Evolutionary conservation across 352 stramenopile species (phyloP).

Genomic region (Peronosclerospora sorghi): DNA sequence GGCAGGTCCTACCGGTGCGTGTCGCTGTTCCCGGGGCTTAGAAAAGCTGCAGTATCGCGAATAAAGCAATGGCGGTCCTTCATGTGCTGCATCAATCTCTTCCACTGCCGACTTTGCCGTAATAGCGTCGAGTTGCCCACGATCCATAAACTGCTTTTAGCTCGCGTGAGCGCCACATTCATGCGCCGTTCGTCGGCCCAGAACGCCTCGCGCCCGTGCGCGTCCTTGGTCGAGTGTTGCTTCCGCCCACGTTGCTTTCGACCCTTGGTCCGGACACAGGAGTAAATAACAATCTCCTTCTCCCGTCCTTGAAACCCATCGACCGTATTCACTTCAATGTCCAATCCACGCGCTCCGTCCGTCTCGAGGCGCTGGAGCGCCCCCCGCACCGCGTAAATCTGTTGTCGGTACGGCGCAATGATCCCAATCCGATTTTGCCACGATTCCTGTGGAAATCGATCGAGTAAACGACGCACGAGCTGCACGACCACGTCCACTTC

Average conservation of each 20-base stretch:
- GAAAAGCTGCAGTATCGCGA: conserved; percentile 13
- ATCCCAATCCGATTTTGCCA: conserved; percentile 91
- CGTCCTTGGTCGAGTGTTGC: conserved; percentile 4
- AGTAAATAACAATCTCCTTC: conserved; percentile 97
- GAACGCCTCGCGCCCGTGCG: conserved; percentile 71
- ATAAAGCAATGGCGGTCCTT: conserved; percentile 46
- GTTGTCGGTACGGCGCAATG: conserved; percentile 98
- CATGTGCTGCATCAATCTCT: conserved; percentile 49
- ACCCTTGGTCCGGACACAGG: conserved; percentile 91
- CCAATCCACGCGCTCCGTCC: conserved; percentile 31
- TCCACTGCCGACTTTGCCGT: conserved; percentile 56
- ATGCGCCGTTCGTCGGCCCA: conserved; percentile 95
- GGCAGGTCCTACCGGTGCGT: too few relatives aligned
- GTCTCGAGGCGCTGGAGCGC: conserved; percentile 54
- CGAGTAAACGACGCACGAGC: conserved; percentile 86
- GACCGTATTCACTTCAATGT: conserved; percentile 89
- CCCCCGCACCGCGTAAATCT: conserved; percentile 86
- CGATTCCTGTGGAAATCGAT: conserved; percentile 55
- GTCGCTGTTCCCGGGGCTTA: too few relatives aligned
- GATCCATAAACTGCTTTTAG: conserved; percentile 90
- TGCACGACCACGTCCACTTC: conserved; percentile 75
- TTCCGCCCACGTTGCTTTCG: conserved; percentile 18
- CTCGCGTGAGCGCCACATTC: conserved; percentile 97
- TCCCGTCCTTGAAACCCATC: conserved; percentile 97
- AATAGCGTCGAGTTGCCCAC: conserved; percentile 67